Evolutionary conservation across 1,284 basidiomycete genomes (phyloP).

Genomic region (Wallemia ichthyophaga): DNA sequence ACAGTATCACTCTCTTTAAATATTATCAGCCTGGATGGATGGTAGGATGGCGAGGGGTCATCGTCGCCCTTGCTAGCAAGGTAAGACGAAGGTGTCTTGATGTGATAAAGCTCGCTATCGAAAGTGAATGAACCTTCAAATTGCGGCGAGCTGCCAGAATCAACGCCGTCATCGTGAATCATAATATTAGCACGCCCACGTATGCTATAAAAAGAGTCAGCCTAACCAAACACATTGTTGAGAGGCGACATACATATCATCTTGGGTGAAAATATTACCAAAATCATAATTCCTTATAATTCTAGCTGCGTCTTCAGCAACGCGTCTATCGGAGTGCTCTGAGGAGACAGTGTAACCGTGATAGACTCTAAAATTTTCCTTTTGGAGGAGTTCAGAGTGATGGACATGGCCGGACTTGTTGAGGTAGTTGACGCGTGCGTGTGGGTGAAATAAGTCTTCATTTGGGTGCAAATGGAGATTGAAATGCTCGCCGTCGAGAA

Average conservation of each 20-base stretch:
- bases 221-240: too few species aligned
- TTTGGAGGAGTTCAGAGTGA: constrained; percentile 8
- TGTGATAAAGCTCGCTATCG: constrained; percentile 35
- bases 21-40: constrained; percentile 29
- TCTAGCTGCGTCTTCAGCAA: constrained; percentile 27
- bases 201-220: constrained; percentile 10
- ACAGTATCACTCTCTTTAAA: constrained; percentile 37
- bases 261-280: not conserved
- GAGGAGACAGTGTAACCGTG: constrained; percentile 33
- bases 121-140: constrained; percentile 49
- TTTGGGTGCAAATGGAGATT: constrained; percentile 40
- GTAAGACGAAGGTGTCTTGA: constrained; percentile 42
- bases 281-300: constrained; percentile 18
- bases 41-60: constrained; percentile 24
- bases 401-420: constrained; percentile 19
- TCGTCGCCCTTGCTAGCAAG: constrained; percentile 23
- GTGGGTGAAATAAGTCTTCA: constrained; percentile 40
- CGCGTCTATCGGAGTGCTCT: constrained; percentile 22
- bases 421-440: constrained; percentile 31
- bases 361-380: constrained; percentile 22
- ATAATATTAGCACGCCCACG: constrained; percentile 41
- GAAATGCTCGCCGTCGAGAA: constrained; percentile 31
- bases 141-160: constrained; percentile 21
- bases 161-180: constrained; percentile 32
- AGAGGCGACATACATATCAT: not conserved